A percentile compares a stretch with the other conserved stretches of the same genome.
phyloP scores from a whole-genome alignment of 768 basidiomycete genomes.

The Pleurotus tuoliensis region DNA sequence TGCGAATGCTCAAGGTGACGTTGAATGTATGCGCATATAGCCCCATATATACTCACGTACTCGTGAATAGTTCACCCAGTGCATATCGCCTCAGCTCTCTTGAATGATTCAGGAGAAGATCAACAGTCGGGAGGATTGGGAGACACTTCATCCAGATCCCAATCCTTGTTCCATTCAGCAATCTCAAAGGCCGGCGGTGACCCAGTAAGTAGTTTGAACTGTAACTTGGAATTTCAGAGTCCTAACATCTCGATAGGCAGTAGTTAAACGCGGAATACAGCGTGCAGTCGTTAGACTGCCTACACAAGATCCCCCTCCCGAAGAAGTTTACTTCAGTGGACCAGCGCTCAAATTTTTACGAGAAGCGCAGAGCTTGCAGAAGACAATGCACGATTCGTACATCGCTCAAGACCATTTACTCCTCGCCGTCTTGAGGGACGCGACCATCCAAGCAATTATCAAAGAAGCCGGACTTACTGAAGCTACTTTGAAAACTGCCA shows the following conservation, averaged over 20 bases:
- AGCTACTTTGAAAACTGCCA: slow-evolving; percentile 66
- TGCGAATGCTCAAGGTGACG: slow-evolving; percentile 71
- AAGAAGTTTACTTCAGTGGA: slow-evolving; percentile 65
- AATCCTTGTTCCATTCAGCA: slow-evolving; percentile 68
- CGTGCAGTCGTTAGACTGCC: slow-evolving; percentile 79
- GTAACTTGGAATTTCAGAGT: not conserved
- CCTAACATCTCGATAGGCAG: slow-evolving; percentile 29
- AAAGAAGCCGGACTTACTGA: slow-evolving; percentile 77
- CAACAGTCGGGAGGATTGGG: slow-evolving; percentile 26
- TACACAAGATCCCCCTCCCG: slow-evolving; percentile 80
- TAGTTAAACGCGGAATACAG: slow-evolving; percentile 69
- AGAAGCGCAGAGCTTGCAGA: slow-evolving; percentile 73
- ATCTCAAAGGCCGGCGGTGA: slow-evolving; percentile 85
- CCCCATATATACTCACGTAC: slow-evolving; percentile 5
- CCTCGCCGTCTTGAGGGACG: slow-evolving; percentile 77
- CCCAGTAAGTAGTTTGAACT: slow-evolving; percentile 44
- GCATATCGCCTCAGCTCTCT: slow-evolving; percentile 77
- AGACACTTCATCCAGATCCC: slow-evolving; percentile 27
- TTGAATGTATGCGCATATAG: not conserved
- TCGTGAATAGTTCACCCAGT: slow-evolving; percentile 65
- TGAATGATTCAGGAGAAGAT: slow-evolving; percentile 58
- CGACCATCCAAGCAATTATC: slow-evolving; percentile 59
- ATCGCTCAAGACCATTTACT: slow-evolving; percentile 92
- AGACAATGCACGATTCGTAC: slow-evolving; percentile 86
- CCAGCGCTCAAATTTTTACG: slow-evolving; percentile 59